Evolutionary conservation across 148 eudicot species (phyloP).

Genomic region (Gaultheria prostrata): DNA sequence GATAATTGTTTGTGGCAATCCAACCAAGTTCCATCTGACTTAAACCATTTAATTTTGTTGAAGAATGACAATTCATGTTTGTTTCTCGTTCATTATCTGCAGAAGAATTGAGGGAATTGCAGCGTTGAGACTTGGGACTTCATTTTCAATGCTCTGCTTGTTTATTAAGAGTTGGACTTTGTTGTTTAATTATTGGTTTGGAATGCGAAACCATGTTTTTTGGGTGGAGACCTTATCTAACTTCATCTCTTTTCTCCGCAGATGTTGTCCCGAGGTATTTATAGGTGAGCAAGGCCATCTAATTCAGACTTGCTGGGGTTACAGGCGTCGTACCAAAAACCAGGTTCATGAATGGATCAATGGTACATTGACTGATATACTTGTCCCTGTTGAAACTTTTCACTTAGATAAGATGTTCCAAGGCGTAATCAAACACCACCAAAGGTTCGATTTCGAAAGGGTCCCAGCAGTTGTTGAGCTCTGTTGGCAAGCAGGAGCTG

Average conservation of each 20-base stretch:
- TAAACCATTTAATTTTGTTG: background rate
- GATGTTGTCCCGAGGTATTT: slow-evolving; percentile 87
- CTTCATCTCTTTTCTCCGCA: slow-evolving; percentile 27
- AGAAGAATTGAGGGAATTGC: background rate
- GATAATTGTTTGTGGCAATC: background rate
- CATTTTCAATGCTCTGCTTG: too few relatives aligned
- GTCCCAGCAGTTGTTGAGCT: slow-evolving; percentile 84
- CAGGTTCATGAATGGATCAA: slow-evolving; percentile 62
- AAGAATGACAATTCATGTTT: background rate
- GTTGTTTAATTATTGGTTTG: background rate
- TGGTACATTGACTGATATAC: slow-evolving; percentile 51
- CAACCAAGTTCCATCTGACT: background rate
- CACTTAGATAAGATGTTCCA: slow-evolving; percentile 62
- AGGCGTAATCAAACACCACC: slow-evolving; percentile 55
- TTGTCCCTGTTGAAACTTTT: slow-evolving; percentile 77
- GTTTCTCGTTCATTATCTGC: background rate
- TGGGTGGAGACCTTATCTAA: background rate
- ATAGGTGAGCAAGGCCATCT: slow-evolving; percentile 82
- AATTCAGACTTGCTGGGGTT: slow-evolving; percentile 65
- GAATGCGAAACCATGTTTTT: background rate
- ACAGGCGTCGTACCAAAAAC: slow-evolving; percentile 48
- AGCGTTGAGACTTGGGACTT: background rate
- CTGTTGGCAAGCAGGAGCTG: slow-evolving; percentile 83
- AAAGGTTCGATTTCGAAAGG: slow-evolving; percentile 81
- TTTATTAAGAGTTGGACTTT: background rate